A percentile compares a stretch with the other conserved stretches of the same genome.
Conservation (phyloP, 305 asterid species). For the Fraxinus floribunda region DNA sequence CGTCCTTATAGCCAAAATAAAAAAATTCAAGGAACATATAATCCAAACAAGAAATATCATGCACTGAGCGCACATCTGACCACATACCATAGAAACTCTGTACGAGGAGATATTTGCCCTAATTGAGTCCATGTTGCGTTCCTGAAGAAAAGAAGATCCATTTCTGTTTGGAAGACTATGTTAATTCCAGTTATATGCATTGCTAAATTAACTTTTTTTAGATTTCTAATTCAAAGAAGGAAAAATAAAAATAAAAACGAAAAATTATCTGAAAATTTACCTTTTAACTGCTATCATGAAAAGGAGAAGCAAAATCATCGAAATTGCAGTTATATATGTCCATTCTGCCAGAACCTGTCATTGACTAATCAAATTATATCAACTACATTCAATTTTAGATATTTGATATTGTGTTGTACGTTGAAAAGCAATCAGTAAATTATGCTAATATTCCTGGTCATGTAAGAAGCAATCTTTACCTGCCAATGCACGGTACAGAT, state of each 20-base stretch:
- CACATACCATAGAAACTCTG: slow-evolving; percentile 71
- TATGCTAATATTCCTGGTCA: not conserved
- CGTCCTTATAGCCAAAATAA: slow-evolving; percentile 20
- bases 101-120: slow-evolving; percentile 64
- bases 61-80: not conserved
- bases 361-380: slow-evolving; percentile 15
- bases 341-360: slow-evolving; percentile 78
- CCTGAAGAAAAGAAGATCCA: slow-evolving; percentile 53
- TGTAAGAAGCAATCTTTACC: not conserved
- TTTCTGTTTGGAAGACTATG: slow-evolving; percentile 59
- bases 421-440: not conserved
- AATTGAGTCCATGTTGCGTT: slow-evolving; percentile 41
- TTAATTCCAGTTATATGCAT: slow-evolving; percentile 25
- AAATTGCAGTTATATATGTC: slow-evolving; percentile 49
- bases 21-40: slow-evolving; percentile 20
- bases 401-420: not conserved
- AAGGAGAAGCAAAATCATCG: slow-evolving; percentile 45
- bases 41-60: slow-evolving; percentile 14
- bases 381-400: slow-evolving; percentile 1
- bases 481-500: not conserved
- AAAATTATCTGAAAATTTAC: slow-evolving; percentile 33
- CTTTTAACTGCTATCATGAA: slow-evolving; percentile 41
- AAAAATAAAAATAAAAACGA: not conserved
- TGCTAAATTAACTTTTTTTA: slow-evolving; percentile 17
- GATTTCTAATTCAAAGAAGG: slow-evolving; percentile 3